phyloP scores from a whole-genome alignment of 2,329 filamentous ascomycete species.

The Cordyceps pruinosa region DNA sequence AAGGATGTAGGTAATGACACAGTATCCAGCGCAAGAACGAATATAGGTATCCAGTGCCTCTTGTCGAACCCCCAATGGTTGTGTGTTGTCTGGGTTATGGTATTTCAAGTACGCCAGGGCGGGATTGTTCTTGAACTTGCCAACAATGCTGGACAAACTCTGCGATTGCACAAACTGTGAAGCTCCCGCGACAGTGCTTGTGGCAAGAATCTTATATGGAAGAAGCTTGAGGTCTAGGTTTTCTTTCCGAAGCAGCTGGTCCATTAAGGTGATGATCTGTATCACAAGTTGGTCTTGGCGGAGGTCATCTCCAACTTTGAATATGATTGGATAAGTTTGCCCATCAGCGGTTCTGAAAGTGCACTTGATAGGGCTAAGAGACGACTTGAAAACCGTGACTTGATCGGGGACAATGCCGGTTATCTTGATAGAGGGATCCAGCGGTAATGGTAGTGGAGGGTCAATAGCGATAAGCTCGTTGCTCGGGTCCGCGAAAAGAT shows the following conservation, averaged over 20 bases:
- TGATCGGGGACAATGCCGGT: conserved; percentile 77
- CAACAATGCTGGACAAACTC: conserved; percentile 73
- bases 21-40: conserved; percentile 94
- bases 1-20: conserved; percentile 95
- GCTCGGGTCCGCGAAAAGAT: conserved; percentile 77
- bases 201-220: conserved; percentile 93
- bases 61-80: conserved; percentile 78
- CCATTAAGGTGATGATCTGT: conserved; percentile 96
- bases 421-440: conserved; percentile 77
- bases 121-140: conserved; percentile 68
- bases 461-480: conserved; percentile 82
- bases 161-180: conserved; percentile 90
- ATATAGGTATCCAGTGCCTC: conserved; percentile 94
- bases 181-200: conserved; percentile 79
- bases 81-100: conserved; percentile 80
- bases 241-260: conserved; percentile 88
- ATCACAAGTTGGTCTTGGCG: conserved; percentile 96
- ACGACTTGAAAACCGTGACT: conserved; percentile 91
- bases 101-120: conserved; percentile 78
- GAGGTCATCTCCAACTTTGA: conserved; percentile 94
- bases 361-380: conserved; percentile 82
- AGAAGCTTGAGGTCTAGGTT: conserved; percentile 93
- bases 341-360: conserved; percentile 78
- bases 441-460: conserved; percentile 75
- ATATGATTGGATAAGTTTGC: conserved; percentile 81